Evolutionary conservation across 768 basidiomycete species (phyloP).

Genomic region (Sarcomyxa edulis): DNA sequence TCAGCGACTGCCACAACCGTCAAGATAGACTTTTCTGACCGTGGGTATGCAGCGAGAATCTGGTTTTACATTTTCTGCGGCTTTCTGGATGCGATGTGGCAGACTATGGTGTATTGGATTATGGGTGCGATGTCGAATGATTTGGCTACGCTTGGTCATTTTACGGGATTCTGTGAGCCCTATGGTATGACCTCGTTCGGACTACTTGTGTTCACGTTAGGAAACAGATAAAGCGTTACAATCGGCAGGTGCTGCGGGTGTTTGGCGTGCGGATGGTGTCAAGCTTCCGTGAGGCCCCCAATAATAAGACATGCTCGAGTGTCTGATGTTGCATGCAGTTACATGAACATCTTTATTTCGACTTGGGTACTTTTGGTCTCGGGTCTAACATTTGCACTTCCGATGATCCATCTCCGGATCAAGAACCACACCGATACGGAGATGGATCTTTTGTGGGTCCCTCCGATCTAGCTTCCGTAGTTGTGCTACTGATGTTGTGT

Average conservation of each 20-base stretch:
- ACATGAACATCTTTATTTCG: conserved; percentile 68
- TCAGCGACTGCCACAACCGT: conserved; percentile 30
- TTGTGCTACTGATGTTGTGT: background rate
- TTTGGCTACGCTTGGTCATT: conserved; percentile 72
- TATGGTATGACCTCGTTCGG: background rate
- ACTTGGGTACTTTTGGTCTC: conserved; percentile 69
- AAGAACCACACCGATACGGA: conserved; percentile 39
- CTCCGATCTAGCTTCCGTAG: too few relatives aligned
- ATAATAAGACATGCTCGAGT: background rate
- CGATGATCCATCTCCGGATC: conserved; percentile 71
- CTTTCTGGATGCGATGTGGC: conserved; percentile 80
- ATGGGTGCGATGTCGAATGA: conserved; percentile 87
- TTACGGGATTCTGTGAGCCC: conserved; percentile 74
- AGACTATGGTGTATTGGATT: conserved; percentile 77
- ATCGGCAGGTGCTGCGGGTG: conserved; percentile 69
- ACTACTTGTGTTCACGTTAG: background rate
- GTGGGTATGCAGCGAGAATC: conserved; percentile 47
- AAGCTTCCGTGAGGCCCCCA: conserved; percentile 47
- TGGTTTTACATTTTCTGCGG: conserved; percentile 71
- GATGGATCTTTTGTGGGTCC: conserved; percentile 2
- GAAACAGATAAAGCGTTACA: conserved; percentile 64
- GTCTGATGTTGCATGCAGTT: conserved; percentile 26
- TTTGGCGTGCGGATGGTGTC: conserved; percentile 68
- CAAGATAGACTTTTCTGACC: conserved; percentile 58
- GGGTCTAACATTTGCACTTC: conserved; percentile 61